A percentile compares a stretch with the other conserved stretches of the same genome.
phyloP scores from a whole-genome alignment of 352 stramenopile species.

The Phytopythium sindhum region DNA sequence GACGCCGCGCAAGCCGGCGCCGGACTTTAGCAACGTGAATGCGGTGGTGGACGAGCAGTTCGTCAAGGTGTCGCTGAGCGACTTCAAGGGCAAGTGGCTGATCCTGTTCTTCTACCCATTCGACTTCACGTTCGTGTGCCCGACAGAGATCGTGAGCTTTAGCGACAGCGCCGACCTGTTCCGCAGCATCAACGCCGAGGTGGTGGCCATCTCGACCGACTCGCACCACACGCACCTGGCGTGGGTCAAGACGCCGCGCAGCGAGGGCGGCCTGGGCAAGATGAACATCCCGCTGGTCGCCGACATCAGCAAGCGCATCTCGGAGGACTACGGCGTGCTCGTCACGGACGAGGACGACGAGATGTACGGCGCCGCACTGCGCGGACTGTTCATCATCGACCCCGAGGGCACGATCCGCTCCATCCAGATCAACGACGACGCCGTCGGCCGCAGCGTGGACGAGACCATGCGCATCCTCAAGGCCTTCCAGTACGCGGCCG shows the following conservation, averaged over 20 bases:
- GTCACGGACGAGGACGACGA: conserved; percentile 81
- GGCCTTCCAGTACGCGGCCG: conserved; percentile 75
- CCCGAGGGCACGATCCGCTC: conserved; percentile 76
- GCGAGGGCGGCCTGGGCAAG: conserved; percentile 70
- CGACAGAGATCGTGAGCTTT: conserved; percentile 82
- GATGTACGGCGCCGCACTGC: conserved; percentile 71
- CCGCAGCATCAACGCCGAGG: conserved; percentile 75
- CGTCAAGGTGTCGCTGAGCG: conserved; percentile 68
- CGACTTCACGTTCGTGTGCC: conserved; percentile 87
- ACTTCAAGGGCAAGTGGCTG: conserved; percentile 79
- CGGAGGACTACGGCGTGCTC: conserved; percentile 80
- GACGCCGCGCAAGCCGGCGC: conserved; percentile 67
- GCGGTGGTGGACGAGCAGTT: conserved; percentile 79
- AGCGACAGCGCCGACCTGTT: conserved; percentile 68
- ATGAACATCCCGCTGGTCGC: conserved; percentile 83
- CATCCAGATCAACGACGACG: conserved; percentile 85
- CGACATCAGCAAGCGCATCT: conserved; percentile 84
- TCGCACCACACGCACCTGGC: conserved; percentile 84
- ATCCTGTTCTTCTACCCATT: conserved; percentile 89
- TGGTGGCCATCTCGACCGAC: conserved; percentile 79
- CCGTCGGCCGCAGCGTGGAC: conserved; percentile 76
- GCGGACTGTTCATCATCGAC: conserved; percentile 85
- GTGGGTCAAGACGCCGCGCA: conserved; percentile 79
- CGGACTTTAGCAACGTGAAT: conserved; percentile 72
- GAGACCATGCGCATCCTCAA: conserved; percentile 84